A percentile compares a stretch with the other conserved stretches of the same genome.
Conservation (phyloP, 1,284 basidiomycete genomes). For the Psilocybe mexicana region DNA sequence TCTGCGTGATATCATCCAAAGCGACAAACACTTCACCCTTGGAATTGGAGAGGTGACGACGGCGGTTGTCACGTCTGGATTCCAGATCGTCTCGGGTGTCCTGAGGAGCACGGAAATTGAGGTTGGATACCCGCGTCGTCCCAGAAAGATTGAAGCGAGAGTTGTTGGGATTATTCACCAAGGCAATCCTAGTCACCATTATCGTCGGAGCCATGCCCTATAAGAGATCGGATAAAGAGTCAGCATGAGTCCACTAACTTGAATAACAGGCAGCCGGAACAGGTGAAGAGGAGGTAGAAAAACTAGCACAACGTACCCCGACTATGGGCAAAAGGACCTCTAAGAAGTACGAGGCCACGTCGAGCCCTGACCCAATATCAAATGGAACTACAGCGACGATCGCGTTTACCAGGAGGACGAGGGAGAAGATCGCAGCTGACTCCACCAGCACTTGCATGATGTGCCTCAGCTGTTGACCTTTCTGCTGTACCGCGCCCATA, state of each 20-base stretch:
- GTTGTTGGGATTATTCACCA: not conserved
- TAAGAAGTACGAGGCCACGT: not conserved
- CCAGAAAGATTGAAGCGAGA: not conserved
- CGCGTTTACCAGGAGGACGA: not conserved
- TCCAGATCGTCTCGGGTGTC: no score
- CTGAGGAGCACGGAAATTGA: not conserved
- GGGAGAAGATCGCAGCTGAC: not conserved
- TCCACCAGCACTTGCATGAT: conserved; percentile 1
- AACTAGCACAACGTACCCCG: not conserved
- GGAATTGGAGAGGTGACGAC: no score
- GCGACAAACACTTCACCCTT: no score
- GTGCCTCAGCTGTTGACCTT: not conserved
- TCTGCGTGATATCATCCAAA: no score
- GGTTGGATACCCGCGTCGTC: not conserved
- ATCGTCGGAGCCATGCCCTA: not conserved
- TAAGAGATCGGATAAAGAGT: no score
- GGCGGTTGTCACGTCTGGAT: no score
- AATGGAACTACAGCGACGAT: not conserved
- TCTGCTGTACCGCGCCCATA: not conserved
- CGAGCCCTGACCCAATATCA: not conserved
- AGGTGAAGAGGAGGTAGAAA: not conserved
- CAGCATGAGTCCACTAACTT: no score
- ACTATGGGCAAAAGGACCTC: not conserved
- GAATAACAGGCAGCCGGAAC: no score
- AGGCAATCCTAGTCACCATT: not conserved